Base-by-base conservation (phyloP, 306 rosid genomes). In the Sechiopsis laciniata region DNA sequence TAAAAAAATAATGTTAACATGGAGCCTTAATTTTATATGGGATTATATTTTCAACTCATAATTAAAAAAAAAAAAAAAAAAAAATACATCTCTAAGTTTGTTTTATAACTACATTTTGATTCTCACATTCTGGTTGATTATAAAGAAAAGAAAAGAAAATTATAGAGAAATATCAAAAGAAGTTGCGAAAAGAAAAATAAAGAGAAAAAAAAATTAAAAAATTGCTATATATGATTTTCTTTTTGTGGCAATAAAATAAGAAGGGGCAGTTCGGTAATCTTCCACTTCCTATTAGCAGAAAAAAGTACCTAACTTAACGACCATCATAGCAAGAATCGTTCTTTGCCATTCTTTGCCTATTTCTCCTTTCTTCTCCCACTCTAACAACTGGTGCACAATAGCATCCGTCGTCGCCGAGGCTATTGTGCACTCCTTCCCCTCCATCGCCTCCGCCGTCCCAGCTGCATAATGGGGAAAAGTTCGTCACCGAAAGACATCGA, bases 251-350 rank as follows among this genome's bases (percentile, higher is more conserved):
- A 22, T 15, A 10, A 65, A 40, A 65, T 42, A 16, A 17, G 50
- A 10, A 66, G n/a, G 64, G 64, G 14, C 17, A 58, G 6, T 58
- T 5, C 6, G 64, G 64, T 58, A 8, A 58, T 58, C 37, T 58
- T 11, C n/a, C 64, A 58, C 37, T 77, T 16, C 16, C 68, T 83
- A 82, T 73, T 75, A 83, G 83, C 81, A 50, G 85, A 81, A 66
- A 78, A 79, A 15, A 53, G n/a, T 82, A 79, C 83, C 91, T 14
- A 86, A 84, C 80, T 74, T 83, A 89, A 83, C 88, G 71, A 71
- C 56, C 76, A 22, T 51, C 45, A 42, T 74, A 69, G 76, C 58
- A 61, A 75, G 78, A 72, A 42, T 60, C 68, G 42, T 58, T 85
- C 79, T 74, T 37, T 73, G 77, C 74, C 83, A 78, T 35, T 78